A percentile compares a stretch with the other conserved stretches of the same genome.
Evolutionary conservation across 257 asterid species (phyloP).

Genomic region (Ilex asprella): DNA sequence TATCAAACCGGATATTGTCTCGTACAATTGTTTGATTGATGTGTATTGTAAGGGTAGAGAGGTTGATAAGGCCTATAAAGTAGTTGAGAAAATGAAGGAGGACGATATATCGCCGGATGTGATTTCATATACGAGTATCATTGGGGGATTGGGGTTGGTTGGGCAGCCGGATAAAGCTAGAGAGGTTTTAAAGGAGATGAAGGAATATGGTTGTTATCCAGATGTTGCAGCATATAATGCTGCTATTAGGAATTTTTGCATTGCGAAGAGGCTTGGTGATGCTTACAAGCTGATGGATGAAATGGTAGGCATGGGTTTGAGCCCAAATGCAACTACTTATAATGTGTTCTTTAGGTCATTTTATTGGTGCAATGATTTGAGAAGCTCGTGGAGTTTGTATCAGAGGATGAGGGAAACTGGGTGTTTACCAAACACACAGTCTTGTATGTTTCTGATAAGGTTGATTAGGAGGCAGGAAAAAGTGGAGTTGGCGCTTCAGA

Average conservation of each 20-base stretch:
- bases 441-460: constrained; percentile 85
- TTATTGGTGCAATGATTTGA: constrained; percentile 63
- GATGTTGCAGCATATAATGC: constrained; percentile 94
- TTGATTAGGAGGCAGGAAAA: constrained; percentile 67
- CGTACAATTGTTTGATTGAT: constrained; percentile 83
- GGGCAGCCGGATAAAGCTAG: constrained; percentile 96
- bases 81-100: constrained; percentile 61
- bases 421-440: constrained; percentile 71
- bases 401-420: constrained; percentile 58
- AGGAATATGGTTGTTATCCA: constrained; percentile 74
- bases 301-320: constrained; percentile 62
- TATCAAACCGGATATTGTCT: constrained; percentile 70
- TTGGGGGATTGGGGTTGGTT: constrained; percentile 79
- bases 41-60: constrained; percentile 81
- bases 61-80: constrained; percentile 48
- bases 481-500: constrained; percentile 63
- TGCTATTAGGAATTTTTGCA: constrained; percentile 74
- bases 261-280: constrained; percentile 68
- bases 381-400: constrained; percentile 65
- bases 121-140: constrained; percentile 71
- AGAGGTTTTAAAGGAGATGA: constrained; percentile 82
- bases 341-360: constrained; percentile 72
- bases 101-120: constrained; percentile 69
- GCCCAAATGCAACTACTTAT: constrained; percentile 78
- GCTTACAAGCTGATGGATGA: constrained; percentile 63